phyloP scores from a whole-genome alignment of 129 eudicot genomes.

The Saposhnikovia divaricata region DNA sequence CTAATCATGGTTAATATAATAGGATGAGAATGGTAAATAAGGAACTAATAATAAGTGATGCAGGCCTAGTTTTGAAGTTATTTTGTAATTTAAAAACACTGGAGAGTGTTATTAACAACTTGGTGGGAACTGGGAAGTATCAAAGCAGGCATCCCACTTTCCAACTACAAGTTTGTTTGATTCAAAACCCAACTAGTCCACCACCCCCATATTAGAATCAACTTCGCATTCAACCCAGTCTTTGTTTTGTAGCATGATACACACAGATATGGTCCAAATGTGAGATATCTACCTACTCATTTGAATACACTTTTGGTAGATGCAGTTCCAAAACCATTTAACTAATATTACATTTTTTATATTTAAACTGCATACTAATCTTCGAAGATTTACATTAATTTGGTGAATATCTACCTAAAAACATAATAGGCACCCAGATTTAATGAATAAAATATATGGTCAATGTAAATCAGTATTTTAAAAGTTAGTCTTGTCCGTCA shows the following conservation, averaged over 20 bases:
- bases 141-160: neutral
- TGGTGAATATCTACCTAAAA: neutral
- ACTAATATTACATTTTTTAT: too few relatives aligned
- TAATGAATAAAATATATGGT: too few relatives aligned
- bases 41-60: too few relatives aligned
- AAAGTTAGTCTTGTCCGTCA: too few relatives aligned
- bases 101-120: neutral
- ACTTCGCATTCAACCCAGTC: too few relatives aligned
- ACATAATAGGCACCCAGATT: neutral
- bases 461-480: too few relatives aligned
- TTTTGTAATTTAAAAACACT: too few relatives aligned
- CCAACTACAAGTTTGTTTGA: neutral
- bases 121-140: neutral
- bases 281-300: neutral
- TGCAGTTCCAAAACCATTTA: neutral
- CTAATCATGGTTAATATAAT: too few relatives aligned
- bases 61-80: too few relatives aligned
- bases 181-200: neutral
- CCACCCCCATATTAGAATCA: neutral
- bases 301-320: neutral
- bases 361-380: neutral
- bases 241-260: neutral
- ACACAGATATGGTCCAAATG: neutral
- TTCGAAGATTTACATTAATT: too few relatives aligned
- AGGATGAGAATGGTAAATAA: too few relatives aligned